Evolutionary conservation across 495 filamentous ascomycete genomes (phyloP).

Genomic region (Aspergillus nidulans): DNA sequence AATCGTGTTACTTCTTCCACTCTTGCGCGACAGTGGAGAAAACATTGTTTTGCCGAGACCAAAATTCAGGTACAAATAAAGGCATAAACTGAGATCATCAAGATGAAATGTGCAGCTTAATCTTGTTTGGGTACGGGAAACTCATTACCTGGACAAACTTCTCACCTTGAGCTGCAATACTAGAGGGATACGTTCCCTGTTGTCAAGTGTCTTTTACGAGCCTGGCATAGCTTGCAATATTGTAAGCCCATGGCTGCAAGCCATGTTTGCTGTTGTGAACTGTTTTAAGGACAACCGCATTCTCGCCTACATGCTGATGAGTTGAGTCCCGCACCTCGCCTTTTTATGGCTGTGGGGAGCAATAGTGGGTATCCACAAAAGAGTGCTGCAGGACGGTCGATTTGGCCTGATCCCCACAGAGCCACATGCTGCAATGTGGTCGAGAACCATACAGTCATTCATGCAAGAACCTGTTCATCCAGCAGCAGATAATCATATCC

Average conservation of each 20-base stretch:
- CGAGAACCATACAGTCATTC: neutral
- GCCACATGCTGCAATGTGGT: neutral
- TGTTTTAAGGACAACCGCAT: neutral
- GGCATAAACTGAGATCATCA: neutral
- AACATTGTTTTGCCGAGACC: neutral
- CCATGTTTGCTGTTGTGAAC: slow-evolving; percentile 1
- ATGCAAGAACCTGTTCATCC: slow-evolving; percentile 6
- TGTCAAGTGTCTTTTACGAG: slow-evolving; percentile 1
- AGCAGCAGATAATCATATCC: slow-evolving; percentile 1
- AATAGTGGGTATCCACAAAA: neutral
- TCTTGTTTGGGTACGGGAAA: neutral
- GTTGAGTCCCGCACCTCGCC: slow-evolving; percentile 4
- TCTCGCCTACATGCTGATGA: slow-evolving; percentile 4
- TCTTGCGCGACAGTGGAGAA: neutral
- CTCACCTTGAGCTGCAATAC: slow-evolving; percentile 4
- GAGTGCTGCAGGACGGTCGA: neutral
- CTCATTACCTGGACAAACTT: slow-evolving; percentile 3
- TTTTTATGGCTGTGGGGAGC: slow-evolving; percentile 1
- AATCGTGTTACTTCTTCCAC: slow-evolving; percentile 3
- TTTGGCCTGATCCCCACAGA: neutral
- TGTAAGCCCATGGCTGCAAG: slow-evolving; percentile 4
- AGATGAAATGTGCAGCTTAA: neutral
- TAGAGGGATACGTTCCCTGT: neutral
- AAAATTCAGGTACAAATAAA: neutral
- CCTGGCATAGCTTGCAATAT: slow-evolving; percentile 5